These are phyloP conservation scores for Phylloporus arenicola DNA, from an alignment of 768 basidiomycete genomes.

Conservation along the genomic window DNA sequence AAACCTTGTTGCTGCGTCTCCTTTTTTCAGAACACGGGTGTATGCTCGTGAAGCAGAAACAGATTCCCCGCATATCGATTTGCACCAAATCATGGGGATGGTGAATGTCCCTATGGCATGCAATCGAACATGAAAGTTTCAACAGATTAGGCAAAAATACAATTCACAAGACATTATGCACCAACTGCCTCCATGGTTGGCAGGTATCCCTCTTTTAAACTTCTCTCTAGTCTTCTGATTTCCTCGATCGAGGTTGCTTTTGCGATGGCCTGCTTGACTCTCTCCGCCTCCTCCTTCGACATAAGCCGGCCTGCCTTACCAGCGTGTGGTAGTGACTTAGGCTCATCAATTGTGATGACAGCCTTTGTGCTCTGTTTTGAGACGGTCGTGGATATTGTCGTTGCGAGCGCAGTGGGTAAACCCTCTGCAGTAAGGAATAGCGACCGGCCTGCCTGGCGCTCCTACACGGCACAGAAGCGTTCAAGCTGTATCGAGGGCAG, in stretches of 20 bases:
- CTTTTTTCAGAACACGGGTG: no score
- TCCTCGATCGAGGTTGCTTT: constrained; percentile 90
- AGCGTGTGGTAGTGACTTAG: constrained; percentile 49
- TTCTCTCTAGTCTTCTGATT: constrained; percentile 76
- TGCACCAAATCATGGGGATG: not conserved
- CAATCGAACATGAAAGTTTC: constrained; percentile 1
- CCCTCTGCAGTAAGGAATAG: constrained; percentile 80
- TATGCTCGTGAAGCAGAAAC: not conserved
- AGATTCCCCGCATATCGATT: not conserved
- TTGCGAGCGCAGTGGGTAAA: constrained; percentile 74
- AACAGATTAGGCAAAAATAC: constrained; percentile 29
- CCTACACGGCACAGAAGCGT: constrained; percentile 43
- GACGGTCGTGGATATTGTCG: constrained; percentile 67
- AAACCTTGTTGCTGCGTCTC: not conserved
- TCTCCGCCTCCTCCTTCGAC: constrained; percentile 87
- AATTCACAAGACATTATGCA: constrained; percentile 45
- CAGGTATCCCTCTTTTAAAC: constrained; percentile 77
- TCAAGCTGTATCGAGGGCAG: constrained; percentile 23
- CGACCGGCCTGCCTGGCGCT: constrained; percentile 66
- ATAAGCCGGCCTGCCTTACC: constrained; percentile 81
- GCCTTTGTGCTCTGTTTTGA: constrained; percentile 61
- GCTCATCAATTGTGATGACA: constrained; percentile 69
- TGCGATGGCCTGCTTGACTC: constrained; percentile 81
- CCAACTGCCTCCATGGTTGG: constrained; percentile 75
- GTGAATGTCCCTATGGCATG: not conserved